Conservation (phyloP, 192 early-diverging fungal species). For the Bifiguratus adelaidae region DNA sequence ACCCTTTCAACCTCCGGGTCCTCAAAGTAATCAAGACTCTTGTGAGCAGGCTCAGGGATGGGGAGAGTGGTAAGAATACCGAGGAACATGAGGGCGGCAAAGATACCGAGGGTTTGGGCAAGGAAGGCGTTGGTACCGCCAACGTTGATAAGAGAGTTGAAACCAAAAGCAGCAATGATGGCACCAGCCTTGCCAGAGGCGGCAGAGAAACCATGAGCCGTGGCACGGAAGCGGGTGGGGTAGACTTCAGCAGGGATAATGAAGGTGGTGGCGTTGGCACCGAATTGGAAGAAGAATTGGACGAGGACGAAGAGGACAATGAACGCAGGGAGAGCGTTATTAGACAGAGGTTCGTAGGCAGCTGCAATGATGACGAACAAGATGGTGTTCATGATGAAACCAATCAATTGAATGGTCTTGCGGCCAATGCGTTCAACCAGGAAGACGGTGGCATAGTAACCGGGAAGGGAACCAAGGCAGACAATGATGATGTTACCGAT, state of each 20-base stretch:
- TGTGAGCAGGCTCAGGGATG: slow-evolving; percentile 67
- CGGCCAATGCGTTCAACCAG: slow-evolving; percentile 76
- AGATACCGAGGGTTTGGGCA: slow-evolving; percentile 39
- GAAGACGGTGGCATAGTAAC: slow-evolving; percentile 82
- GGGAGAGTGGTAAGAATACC: slow-evolving; percentile 50
- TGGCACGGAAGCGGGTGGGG: slow-evolving; percentile 64
- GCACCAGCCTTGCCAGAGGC: slow-evolving; percentile 66
- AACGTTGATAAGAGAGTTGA: slow-evolving; percentile 37
- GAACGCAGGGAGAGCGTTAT: slow-evolving; percentile 32
- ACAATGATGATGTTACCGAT: slow-evolving; percentile 88
- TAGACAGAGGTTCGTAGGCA: slow-evolving; percentile 45
- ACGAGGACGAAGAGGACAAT: slow-evolving; percentile 40
- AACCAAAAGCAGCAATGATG: slow-evolving; percentile 54
- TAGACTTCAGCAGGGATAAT: slow-evolving; percentile 68
- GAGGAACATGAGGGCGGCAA: slow-evolving; percentile 38
- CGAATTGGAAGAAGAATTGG: slow-evolving; percentile 69
- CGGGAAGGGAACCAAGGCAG: slow-evolving; percentile 70
- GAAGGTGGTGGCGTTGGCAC: slow-evolving; percentile 73
- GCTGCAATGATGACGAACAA: slow-evolving; percentile 60
- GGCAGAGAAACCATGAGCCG: slow-evolving; percentile 73
- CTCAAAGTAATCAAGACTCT: slow-evolving; percentile 61
- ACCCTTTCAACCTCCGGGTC: no score
- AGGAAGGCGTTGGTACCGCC: slow-evolving; percentile 37
- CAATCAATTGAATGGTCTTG: slow-evolving; percentile 80
- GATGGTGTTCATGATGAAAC: slow-evolving; percentile 66